phyloP scores from a whole-genome alignment of 2,329 filamentous ascomycete species.

The Claviceps quebecensis region DNA sequence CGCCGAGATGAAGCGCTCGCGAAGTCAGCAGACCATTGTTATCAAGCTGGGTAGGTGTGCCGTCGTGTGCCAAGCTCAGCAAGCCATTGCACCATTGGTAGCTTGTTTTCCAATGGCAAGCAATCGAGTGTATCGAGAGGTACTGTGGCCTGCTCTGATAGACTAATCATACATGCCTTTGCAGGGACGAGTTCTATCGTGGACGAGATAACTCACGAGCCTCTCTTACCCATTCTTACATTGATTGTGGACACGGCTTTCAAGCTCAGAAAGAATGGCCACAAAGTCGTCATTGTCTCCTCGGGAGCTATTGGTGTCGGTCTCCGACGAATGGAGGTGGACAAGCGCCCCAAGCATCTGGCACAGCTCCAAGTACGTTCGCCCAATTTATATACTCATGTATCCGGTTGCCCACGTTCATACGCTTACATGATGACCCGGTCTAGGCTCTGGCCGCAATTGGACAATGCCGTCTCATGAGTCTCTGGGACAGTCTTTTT shows the following conservation, averaged over 20 bases:
- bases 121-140: background rate
- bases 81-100: background rate
- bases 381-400: background rate
- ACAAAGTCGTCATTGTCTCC: conserved; percentile 89
- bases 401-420: background rate
- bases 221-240: conserved; percentile 77
- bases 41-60: conserved; percentile 65
- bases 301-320: conserved; percentile 95
- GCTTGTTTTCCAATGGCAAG: background rate
- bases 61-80: background rate
- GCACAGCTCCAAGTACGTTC: conserved; percentile 61
- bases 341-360: conserved; percentile 77
- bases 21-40: conserved; percentile 42
- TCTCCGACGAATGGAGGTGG: conserved; percentile 75
- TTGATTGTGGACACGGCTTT: conserved; percentile 91
- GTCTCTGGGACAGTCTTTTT: conserved; percentile 89
- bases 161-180: background rate
- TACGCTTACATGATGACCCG: background rate
- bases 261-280: conserved; percentile 75
- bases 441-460: conserved; percentile 75
- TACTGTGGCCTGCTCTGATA: background rate
- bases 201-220: conserved; percentile 88
- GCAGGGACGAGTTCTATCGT: conserved; percentile 97
- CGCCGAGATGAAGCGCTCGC: conserved; percentile 49
- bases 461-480: conserved; percentile 88